phyloP scores from a whole-genome alignment of 345 rosid genomes.

The Garcia nutans region DNA sequence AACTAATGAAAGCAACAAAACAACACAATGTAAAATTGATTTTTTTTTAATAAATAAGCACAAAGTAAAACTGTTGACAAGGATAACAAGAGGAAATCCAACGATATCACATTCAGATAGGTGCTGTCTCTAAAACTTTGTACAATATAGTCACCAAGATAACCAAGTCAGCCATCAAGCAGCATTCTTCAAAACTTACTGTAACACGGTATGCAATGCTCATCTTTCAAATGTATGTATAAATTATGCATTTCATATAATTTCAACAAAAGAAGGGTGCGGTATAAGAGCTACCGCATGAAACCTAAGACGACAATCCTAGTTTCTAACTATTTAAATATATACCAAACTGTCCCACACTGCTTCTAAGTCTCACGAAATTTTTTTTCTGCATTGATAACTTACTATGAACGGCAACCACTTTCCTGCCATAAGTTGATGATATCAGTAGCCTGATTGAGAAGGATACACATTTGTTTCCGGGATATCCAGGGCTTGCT shows the following conservation, averaged over 20 bases:
- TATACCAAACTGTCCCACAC: not conserved
- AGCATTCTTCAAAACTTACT: not conserved
- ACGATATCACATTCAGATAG: not conserved
- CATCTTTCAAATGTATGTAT: not conserved
- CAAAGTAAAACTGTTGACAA: not conserved
- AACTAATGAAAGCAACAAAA: not conserved
- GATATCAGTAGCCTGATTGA: conserved; percentile 82
- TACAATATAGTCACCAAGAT: not conserved
- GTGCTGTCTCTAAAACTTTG: not conserved
- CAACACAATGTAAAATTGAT: not conserved
- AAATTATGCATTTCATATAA: not conserved
- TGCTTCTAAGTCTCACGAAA: not conserved
- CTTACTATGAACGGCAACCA: conserved; percentile 39
- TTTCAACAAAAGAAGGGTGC: not conserved
- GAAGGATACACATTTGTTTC: conserved; percentile 64
- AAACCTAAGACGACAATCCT: not conserved
- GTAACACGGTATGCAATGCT: too few relatives aligned
- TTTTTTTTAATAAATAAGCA: too few relatives aligned
- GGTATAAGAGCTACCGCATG: not conserved
- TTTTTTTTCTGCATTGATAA: not conserved
- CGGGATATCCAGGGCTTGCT: conserved; percentile 85
- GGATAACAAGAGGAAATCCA: not conserved
- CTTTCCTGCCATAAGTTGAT: conserved; percentile 78
- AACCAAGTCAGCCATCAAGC: not conserved
- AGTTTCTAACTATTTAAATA: not conserved